Evolutionary conservation across 257 asterid genomes (phyloP).

Genomic region (Solanum arcanum): DNA sequence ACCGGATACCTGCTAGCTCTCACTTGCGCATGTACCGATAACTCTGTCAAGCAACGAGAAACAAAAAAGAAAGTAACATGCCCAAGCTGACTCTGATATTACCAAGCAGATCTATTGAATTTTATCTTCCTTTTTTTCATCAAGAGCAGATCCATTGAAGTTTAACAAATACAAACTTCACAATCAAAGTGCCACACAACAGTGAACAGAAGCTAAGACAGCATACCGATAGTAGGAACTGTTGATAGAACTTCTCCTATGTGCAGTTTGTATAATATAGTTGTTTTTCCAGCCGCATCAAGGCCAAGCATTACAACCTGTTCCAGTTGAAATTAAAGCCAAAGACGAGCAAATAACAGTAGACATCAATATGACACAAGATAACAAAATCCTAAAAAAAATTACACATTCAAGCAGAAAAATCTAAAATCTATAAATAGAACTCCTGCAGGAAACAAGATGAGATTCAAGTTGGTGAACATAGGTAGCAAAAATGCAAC

Average conservation of each 20-base stretch:
- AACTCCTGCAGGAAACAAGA: background rate
- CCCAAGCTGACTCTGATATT: background rate
- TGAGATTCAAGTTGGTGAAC: background rate
- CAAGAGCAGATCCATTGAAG: background rate
- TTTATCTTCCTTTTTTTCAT: background rate
- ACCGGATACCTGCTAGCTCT: background rate
- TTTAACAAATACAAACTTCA: background rate
- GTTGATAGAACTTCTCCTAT: constrained; percentile 97
- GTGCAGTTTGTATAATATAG: constrained; percentile 91
- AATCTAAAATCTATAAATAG: background rate
- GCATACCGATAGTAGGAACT: constrained; percentile 94
- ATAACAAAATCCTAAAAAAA: background rate
- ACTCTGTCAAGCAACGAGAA: background rate
- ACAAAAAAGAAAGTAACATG: background rate
- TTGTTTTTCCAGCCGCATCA: constrained; percentile 99
- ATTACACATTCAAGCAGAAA: background rate
- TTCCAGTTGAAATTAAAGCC: background rate
- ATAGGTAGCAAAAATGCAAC: background rate
- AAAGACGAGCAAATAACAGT: background rate
- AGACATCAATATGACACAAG: background rate
- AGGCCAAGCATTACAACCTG: constrained; percentile 99
- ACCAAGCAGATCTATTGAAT: background rate
- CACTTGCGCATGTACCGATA: background rate
- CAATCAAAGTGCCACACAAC: background rate
- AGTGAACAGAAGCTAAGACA: background rate